These are phyloP conservation scores for Fusarium austroafricanum DNA, from an alignment of 2,329 filamentous ascomycete species.

Conservation along the genomic window DNA sequence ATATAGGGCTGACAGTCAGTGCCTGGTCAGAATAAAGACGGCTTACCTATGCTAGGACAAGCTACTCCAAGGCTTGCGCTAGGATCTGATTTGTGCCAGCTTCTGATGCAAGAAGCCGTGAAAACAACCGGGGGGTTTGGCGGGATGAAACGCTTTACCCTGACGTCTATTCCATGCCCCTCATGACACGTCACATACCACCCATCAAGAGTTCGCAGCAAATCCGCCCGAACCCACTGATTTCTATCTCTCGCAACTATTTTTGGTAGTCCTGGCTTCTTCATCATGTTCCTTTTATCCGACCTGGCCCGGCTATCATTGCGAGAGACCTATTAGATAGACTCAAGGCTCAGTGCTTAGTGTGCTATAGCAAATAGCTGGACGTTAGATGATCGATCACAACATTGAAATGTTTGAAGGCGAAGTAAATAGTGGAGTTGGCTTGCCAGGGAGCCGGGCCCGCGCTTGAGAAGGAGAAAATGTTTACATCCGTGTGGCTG, in stretches of 20 bases:
- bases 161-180: constrained; percentile 40
- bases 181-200: constrained; percentile 46
- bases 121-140: constrained; percentile 41
- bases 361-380: background rate
- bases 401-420: background rate
- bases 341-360: background rate
- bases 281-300: constrained; percentile 4
- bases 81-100: constrained; percentile 39
- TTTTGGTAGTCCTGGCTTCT: background rate
- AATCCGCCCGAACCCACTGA: constrained; percentile 24
- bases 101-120: constrained; percentile 35
- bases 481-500: background rate
- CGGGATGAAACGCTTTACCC: constrained; percentile 46
- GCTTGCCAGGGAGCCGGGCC: background rate
- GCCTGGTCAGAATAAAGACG: constrained; percentile 17
- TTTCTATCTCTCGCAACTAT: background rate
- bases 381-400: background rate
- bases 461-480: background rate
- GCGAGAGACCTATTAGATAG: background rate
- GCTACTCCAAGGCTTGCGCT: constrained; percentile 15
- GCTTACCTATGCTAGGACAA: constrained; percentile 1
- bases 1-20: constrained; percentile 28
- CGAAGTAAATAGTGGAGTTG: background rate
- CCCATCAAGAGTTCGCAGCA: constrained; percentile 40
- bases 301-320: constrained; percentile 15